Base-by-base conservation (phyloP, 768 basidiomycete species). In the Strobilomyces dryophilus region DNA sequence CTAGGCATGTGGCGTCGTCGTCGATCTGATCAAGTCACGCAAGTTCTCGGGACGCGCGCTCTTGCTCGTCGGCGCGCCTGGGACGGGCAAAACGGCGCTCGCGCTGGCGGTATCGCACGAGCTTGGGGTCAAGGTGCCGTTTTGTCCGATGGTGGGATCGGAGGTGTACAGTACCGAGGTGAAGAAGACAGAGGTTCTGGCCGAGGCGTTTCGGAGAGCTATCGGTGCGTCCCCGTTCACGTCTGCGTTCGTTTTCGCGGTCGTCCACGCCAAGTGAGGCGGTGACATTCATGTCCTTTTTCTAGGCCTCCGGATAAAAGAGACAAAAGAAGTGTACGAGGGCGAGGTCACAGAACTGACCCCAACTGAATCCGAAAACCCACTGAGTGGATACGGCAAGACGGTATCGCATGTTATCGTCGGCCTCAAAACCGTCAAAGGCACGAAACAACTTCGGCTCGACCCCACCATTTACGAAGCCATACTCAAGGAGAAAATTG, bases 241-340 rank as follows among this genome's bases (percentile, higher is more conserved):
- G 11, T 5, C 8, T n/a, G 29, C n/a, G 29, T 34, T 24, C 32
- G 31, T 10, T 3, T 21, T n/a, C n/a, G n/a, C 15, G n/a, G 29
- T 35, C 29, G 5, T 29, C 29, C 24, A 42, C 8, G 17, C 36
- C n/a, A 1, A 18, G 8, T 18, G 10, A 6, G 40, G 7, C 5
- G 21, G 14, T 15, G 40, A 3, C 14, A 45, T 15, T 34, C 12
- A 45, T 31, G 15, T n/a, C 1, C n/a, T 42, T 8, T 34, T 34
- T 24, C 14, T 14, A 62, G 95, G 95, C 44, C 80, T 98, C 35
- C 84, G 95, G 68, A 97, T 98, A 77, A 98, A 98, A 71, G 97
- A 98, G 72, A 98, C 95, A 7, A 98, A 99, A 68, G 93, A 97
- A 65, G 94, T 98, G 8, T 98, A 95, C 71, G 95, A 98, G 70